These are phyloP conservation scores for Annona cherimola DNA, from an alignment of 164 flowering plant species.

Conservation along the genomic window DNA sequence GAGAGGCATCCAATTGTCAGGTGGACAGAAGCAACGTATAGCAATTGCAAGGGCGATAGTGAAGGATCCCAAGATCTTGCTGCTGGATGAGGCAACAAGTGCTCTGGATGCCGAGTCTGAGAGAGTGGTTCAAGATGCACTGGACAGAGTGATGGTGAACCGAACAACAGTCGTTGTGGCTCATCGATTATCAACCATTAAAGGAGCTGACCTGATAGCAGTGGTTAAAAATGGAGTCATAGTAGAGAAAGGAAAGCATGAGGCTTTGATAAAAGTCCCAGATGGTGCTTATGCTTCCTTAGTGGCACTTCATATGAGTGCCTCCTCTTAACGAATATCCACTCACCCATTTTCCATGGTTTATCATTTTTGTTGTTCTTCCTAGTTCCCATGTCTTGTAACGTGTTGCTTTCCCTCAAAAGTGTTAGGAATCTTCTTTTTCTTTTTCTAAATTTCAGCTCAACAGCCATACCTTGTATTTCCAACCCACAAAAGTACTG, in stretches of 20 bases:
- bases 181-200: constrained; percentile 69
- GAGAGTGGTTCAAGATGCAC: constrained; percentile 69
- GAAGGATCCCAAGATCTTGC: constrained; percentile 58
- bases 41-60: constrained; percentile 83
- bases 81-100: constrained; percentile 77
- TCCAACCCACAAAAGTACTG: too few species aligned
- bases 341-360: too few species aligned
- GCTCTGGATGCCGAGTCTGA: constrained; percentile 79
- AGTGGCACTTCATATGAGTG: constrained; percentile 46
- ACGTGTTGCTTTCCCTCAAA: neutral
- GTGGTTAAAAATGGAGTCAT: constrained; percentile 70
- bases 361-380: too few species aligned
- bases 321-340: constrained; percentile 7
- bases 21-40: constrained; percentile 80
- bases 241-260: constrained; percentile 73
- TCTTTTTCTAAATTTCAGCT: neutral
- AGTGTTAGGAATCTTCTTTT: neutral
- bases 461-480: neutral
- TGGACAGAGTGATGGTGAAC: constrained; percentile 63
- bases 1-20: constrained; percentile 72
- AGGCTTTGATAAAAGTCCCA: constrained; percentile 35
- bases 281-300: constrained; percentile 67
- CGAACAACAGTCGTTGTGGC: constrained; percentile 79
- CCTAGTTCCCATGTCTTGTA: neutral
- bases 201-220: constrained; percentile 59